Evolutionary conservation across 2,329 filamentous ascomycete species (phyloP).

Genomic region (Curvularia lunata): DNA sequence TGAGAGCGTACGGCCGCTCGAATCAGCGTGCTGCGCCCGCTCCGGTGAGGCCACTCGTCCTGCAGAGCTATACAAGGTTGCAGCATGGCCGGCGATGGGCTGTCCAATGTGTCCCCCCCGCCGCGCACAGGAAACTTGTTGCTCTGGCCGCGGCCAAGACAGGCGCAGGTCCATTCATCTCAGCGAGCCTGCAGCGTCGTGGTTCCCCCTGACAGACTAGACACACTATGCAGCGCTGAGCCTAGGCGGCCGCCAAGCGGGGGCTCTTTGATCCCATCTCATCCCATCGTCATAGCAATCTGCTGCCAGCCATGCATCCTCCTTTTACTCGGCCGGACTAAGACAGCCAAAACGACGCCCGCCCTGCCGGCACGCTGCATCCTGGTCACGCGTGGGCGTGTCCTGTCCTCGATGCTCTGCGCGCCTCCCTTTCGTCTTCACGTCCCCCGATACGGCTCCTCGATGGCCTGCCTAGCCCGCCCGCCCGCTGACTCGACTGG

Average conservation of each 20-base stretch:
- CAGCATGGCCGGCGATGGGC: constrained; percentile 33
- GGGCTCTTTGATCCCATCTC: constrained; percentile 14
- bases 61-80: constrained; percentile 42
- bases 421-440: neutral
- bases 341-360: constrained; percentile 21
- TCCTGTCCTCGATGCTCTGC: too few species aligned
- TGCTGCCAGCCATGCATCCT: constrained; percentile 19
- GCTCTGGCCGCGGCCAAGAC: constrained; percentile 38
- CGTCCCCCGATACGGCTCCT: too few species aligned
- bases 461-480: too few species aligned
- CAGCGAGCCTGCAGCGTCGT: constrained; percentile 16
- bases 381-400: constrained; percentile 22
- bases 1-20: constrained; percentile 35
- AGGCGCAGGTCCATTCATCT: constrained; percentile 1
- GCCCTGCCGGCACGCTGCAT: constrained; percentile 13
- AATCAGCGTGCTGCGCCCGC: constrained; percentile 33
- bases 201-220: constrained; percentile 27
- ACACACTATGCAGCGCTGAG: constrained; percentile 9
- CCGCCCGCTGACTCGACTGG: constrained; percentile 28
- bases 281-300: constrained; percentile 41
- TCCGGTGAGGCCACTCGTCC: constrained; percentile 48
- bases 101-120: constrained; percentile 29
- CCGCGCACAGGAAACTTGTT: constrained; percentile 37
- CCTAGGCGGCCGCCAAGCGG: constrained; percentile 21
- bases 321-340: constrained; percentile 37